Conservation (phyloP, 129 eudicot species). For the Helichrysum umbraculigerum region DNA sequence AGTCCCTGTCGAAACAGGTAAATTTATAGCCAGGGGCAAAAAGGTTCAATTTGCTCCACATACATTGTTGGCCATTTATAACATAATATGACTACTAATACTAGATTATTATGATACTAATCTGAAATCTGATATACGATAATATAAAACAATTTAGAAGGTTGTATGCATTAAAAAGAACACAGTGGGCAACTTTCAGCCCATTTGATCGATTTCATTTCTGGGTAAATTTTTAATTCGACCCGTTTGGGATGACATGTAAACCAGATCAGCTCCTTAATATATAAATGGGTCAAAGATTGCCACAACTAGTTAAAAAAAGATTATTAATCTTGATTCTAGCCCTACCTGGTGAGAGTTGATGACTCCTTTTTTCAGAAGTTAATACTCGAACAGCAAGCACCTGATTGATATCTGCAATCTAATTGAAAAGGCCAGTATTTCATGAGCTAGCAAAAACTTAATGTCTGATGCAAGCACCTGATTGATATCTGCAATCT, state of each 20-base stretch:
- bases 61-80: background rate
- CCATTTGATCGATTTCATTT: background rate
- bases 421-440: slow-evolving; percentile 42
- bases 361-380: slow-evolving; percentile 70
- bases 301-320: slow-evolving; percentile 23
- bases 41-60: background rate
- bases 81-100: background rate
- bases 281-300: background rate
- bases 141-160: background rate
- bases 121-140: slow-evolving; percentile 25
- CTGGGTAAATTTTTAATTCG: background rate
- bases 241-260: background rate
- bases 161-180: background rate
- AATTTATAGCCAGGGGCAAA: background rate
- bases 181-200: background rate
- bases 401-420: slow-evolving; percentile 77
- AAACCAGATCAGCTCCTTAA: background rate
- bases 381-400: slow-evolving; percentile 77
- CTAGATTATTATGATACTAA: background rate
- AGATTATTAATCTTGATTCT: slow-evolving; percentile 6
- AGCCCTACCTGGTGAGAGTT: slow-evolving; percentile 73
- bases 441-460: slow-evolving; percentile 9
- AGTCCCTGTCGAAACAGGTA: background rate
- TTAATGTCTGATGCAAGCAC: background rate
- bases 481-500: no score